A percentile compares a stretch with the other conserved stretches of the same genome.
Evolutionary conservation across 495 filamentous ascomycete species (phyloP).

Genomic region (Penicillium arizonense): DNA sequence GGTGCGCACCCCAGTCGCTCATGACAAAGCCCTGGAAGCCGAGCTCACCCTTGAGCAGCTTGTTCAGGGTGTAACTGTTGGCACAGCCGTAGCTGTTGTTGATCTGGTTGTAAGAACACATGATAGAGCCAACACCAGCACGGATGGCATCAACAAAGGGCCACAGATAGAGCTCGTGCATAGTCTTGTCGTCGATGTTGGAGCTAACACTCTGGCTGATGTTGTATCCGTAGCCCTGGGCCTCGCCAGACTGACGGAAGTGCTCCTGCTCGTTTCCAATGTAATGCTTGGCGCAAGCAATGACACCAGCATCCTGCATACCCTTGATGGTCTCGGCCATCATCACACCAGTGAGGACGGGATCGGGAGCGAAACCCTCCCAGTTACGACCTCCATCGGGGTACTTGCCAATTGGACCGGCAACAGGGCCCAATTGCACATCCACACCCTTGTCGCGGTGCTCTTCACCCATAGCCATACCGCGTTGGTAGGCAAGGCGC

Average conservation of each 20-base stretch:
- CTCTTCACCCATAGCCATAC: slow-evolving; percentile 76
- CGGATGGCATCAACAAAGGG: slow-evolving; percentile 75
- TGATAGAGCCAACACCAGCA: slow-evolving; percentile 78
- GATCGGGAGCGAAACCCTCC: slow-evolving; percentile 70
- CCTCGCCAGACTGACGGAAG: slow-evolving; percentile 74
- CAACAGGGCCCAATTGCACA: slow-evolving; percentile 83
- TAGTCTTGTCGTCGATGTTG: slow-evolving; percentile 89
- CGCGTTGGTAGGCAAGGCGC: slow-evolving; percentile 68
- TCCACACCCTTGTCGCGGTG: slow-evolving; percentile 82
- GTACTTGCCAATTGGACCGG: slow-evolving; percentile 75
- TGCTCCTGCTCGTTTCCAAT: slow-evolving; percentile 76
- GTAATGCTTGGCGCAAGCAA: slow-evolving; percentile 82
- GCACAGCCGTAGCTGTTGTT: slow-evolving; percentile 71
- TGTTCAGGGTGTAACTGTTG: slow-evolving; percentile 74
- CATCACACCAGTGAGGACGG: slow-evolving; percentile 69
- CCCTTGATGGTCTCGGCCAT: slow-evolving; percentile 76
- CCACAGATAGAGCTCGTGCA: slow-evolving; percentile 95
- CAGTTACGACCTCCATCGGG: slow-evolving; percentile 88
- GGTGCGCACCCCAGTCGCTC: slow-evolving; percentile 88
- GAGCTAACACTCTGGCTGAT: slow-evolving; percentile 66
- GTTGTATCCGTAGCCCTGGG: slow-evolving; percentile 59
- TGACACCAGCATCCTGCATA: slow-evolving; percentile 76
- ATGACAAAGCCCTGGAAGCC: slow-evolving; percentile 94
- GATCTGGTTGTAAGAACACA: slow-evolving; percentile 92
- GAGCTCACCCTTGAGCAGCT: slow-evolving; percentile 84